Conservation (phyloP, 2,329 filamentous ascomycete species). For the Claviceps purpurea region DNA sequence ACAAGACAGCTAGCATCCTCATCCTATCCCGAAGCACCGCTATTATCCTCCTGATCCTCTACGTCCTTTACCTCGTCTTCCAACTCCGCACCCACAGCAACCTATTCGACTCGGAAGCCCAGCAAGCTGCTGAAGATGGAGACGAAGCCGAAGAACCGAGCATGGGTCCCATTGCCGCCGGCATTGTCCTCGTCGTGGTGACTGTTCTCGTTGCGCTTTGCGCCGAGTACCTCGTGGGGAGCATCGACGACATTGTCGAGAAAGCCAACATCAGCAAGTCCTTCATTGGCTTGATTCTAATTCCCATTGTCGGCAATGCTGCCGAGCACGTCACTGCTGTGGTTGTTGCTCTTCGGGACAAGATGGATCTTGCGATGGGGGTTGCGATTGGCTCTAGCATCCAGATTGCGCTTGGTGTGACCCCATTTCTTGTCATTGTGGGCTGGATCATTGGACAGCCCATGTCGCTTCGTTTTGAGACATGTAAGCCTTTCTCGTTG, state of each 20-base stretch:
- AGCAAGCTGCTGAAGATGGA: slow-evolving; percentile 29
- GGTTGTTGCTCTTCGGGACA: slow-evolving; percentile 65
- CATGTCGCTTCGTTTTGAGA: slow-evolving; percentile 73
- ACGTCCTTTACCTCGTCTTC: slow-evolving; percentile 65
- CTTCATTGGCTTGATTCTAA: slow-evolving; percentile 67
- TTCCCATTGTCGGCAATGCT: slow-evolving; percentile 69
- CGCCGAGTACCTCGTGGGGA: slow-evolving; percentile 65
- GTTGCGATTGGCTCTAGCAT: slow-evolving; percentile 73
- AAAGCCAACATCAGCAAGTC: slow-evolving; percentile 62
- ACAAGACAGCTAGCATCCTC: slow-evolving; percentile 44
- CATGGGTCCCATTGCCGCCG: slow-evolving; percentile 51
- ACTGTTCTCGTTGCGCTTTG: slow-evolving; percentile 61
- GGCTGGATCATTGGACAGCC: slow-evolving; percentile 62
- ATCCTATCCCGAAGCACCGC: slow-evolving; percentile 63
- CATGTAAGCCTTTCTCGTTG: slow-evolving; percentile 17
- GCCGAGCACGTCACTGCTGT: slow-evolving; percentile 73
- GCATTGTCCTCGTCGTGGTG: slow-evolving; percentile 51
- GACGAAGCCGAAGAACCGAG: slow-evolving; percentile 32
- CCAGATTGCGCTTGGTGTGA: slow-evolving; percentile 72
- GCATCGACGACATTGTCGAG: slow-evolving; percentile 59
- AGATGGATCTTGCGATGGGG: slow-evolving; percentile 61
- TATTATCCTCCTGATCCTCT: slow-evolving; percentile 61
- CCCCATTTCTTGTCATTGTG: slow-evolving; percentile 65
- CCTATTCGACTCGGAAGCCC: slow-evolving; percentile 49
- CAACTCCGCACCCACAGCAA: slow-evolving; percentile 63